A percentile compares a stretch with the other conserved stretches of the same genome.
Conservation (phyloP, 345 rosid species). For the Lepidium didymum region DNA sequence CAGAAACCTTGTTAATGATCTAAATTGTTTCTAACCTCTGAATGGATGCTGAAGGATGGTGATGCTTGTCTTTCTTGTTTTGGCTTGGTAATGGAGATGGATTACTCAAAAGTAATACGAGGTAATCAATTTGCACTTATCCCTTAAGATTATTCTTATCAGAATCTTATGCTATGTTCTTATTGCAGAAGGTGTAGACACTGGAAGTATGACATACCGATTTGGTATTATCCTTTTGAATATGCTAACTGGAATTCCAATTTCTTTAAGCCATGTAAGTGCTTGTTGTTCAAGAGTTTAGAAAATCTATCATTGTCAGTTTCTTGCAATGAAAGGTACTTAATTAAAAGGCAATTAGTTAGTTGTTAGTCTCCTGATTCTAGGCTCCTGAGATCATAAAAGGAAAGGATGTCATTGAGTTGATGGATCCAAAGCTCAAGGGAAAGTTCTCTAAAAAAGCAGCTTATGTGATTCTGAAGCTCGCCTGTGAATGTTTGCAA, state of each 20-base stretch:
- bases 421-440: constrained; percentile 79
- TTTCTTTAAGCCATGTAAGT: constrained; percentile 74
- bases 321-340: neutral
- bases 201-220: constrained; percentile 66
- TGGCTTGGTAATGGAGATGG: constrained; percentile 72
- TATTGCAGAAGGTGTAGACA: constrained; percentile 56
- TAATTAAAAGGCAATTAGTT: neutral
- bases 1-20: neutral
- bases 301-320: neutral
- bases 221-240: constrained; percentile 69
- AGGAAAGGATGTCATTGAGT: constrained; percentile 52
- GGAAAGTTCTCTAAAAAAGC: constrained; percentile 74
- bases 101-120: constrained; percentile 48
- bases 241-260: constrained; percentile 64
- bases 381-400: constrained; percentile 86
- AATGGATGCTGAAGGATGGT: constrained; percentile 46
- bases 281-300: neutral
- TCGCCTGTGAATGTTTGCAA: constrained; percentile 62
- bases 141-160: neutral
- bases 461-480: constrained; percentile 66
- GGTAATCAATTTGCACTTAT: constrained; percentile 34
- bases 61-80: constrained; percentile 88
- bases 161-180: neutral
- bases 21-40: neutral
- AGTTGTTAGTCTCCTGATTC: neutral